Evolutionary conservation across 371 early-diverging fungal genomes (phyloP).

Genomic region (Cokeromyces recurvatus): DNA sequence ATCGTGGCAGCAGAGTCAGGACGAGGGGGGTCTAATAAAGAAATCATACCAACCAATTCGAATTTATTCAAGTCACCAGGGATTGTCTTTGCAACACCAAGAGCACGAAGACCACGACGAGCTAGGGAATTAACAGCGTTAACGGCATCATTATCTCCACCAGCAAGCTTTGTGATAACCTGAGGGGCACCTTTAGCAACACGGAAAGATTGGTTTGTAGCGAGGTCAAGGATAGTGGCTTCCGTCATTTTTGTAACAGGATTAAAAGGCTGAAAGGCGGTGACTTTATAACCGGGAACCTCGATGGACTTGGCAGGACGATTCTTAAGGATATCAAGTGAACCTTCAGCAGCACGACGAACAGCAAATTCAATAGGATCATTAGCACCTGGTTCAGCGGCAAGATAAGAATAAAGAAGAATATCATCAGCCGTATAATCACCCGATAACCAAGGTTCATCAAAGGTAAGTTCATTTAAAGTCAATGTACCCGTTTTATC

Average conservation of each 20-base stretch:
- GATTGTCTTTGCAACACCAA: conserved; percentile 76
- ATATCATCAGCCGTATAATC: conserved; percentile 75
- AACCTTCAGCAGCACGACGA: conserved; percentile 70
- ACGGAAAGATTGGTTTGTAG: conserved; percentile 66
- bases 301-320: conserved; percentile 47
- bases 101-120: conserved; percentile 74
- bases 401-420: conserved; percentile 71
- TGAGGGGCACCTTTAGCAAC: conserved; percentile 90
- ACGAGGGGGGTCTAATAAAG: conserved; percentile 85
- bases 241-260: conserved; percentile 80
- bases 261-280: conserved; percentile 79
- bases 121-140: conserved; percentile 82
- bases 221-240: conserved; percentile 67
- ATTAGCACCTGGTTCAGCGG: conserved; percentile 82
- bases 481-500: conserved; percentile 97
- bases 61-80: conserved; percentile 63
- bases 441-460: conserved; percentile 71
- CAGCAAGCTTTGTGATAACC: conserved; percentile 74
- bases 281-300: conserved; percentile 70
- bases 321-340: conserved; percentile 55
- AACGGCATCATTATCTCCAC: conserved; percentile 73
- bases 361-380: conserved; percentile 87
- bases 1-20: conserved; percentile 67
- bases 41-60: conserved; percentile 72
- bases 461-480: conserved; percentile 82